These are phyloP conservation scores for Syncephalis fuscata DNA, from an alignment of 371 early-diverging fungal species.

Conservation along the genomic window DNA sequence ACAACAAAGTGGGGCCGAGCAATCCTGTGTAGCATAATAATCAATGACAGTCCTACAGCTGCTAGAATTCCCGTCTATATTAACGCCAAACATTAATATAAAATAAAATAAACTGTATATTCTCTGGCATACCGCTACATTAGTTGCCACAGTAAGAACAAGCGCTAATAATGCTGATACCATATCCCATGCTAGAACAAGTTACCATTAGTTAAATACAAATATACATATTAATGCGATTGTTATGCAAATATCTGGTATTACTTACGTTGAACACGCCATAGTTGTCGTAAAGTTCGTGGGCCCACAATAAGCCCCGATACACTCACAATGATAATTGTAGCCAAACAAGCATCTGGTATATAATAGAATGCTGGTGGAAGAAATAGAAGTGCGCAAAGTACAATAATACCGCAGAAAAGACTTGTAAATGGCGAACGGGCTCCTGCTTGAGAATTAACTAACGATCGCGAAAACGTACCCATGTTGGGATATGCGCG, in stretches of 20 bases:
- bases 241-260: conserved; percentile 20
- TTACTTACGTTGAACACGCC: conserved; percentile 21
- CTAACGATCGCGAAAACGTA: conserved; percentile 71
- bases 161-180: conserved; percentile 25
- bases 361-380: conserved; percentile 74
- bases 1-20: conserved; percentile 39
- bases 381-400: conserved; percentile 54
- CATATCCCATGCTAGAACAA: conserved; percentile 29
- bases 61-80: conserved; percentile 42
- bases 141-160: conserved; percentile 39
- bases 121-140: conserved; percentile 22
- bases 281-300: conserved; percentile 8
- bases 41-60: conserved; percentile 36
- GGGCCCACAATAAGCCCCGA: conserved; percentile 25
- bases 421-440: conserved; percentile 62
- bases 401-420: conserved; percentile 49
- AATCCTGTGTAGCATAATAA: conserved; percentile 41
- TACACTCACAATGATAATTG: conserved; percentile 58
- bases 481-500: conserved; percentile 69
- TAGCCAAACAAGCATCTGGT: conserved; percentile 53
- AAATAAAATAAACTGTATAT: no score
- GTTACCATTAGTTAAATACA: conserved; percentile 17
- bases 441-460: conserved; percentile 15
- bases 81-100: no score
- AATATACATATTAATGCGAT: conserved; percentile 14